phyloP scores from a whole-genome alignment of 1,284 basidiomycete genomes.

The Trametes versicolor region DNA sequence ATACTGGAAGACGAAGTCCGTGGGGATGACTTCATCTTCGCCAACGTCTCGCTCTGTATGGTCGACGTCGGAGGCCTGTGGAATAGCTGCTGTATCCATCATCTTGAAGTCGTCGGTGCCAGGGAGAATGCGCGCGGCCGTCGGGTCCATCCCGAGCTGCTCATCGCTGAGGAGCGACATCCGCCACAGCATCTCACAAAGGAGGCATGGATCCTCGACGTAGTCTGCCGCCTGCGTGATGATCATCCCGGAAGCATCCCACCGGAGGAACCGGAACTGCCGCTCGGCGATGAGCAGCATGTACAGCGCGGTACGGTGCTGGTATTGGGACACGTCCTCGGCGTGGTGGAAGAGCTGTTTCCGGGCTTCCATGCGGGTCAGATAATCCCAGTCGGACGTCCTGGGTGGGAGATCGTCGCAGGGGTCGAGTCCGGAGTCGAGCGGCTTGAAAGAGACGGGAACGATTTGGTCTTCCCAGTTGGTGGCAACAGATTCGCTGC shows the following conservation, averaged over 20 bases:
- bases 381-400: not conserved
- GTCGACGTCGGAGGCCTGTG: slow-evolving; percentile 1
- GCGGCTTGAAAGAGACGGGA: slow-evolving; percentile 8
- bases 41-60: too few relatives aligned
- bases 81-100: slow-evolving; percentile 3
- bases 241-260: slow-evolving; percentile 29
- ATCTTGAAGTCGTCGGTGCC: slow-evolving; percentile 1
- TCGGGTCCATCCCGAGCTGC: slow-evolving; percentile 36
- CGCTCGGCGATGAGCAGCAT: slow-evolving; percentile 26
- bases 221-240: slow-evolving; percentile 26
- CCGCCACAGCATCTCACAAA: slow-evolving; percentile 30
- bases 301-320: slow-evolving; percentile 25
- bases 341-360: slow-evolving; percentile 18
- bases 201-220: not conserved
- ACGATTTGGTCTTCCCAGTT: slow-evolving; percentile 12
- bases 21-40: too few relatives aligned
- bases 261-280: slow-evolving; percentile 23
- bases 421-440: not conserved
- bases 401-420: slow-evolving; percentile 17
- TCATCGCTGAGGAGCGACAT: slow-evolving; percentile 38
- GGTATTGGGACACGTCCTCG: slow-evolving; percentile 13
- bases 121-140: slow-evolving; percentile 4
- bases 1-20: slow-evolving; percentile 16
- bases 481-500: not conserved
- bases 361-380: slow-evolving; percentile 9